Evolutionary conservation across 2,329 filamentous ascomycete species (phyloP), one percentile per base, ranked within the genome.

Genomic region (Dothideomycetes sp.): DNA sequence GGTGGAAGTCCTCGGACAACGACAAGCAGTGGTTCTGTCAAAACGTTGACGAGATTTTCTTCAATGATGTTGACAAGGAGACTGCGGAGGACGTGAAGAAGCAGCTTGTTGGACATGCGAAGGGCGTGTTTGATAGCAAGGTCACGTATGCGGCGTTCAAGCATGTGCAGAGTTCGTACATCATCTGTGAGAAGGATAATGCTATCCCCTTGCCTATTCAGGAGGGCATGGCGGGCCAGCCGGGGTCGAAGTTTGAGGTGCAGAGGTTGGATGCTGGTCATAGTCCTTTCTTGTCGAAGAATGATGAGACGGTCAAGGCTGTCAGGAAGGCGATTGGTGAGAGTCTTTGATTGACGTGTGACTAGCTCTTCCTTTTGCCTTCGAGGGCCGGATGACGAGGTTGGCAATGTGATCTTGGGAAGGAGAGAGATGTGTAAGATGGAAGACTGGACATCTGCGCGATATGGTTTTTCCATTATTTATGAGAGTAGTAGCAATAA

Each of bases 121-220:
- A 52, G 38, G 47, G 37, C 1, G 47, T 45, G 1, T 50, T 58
- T 31, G 16, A 39, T 11, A 24, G 22, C 27, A 45, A 44, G 38
- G 37, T 36, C 16, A 57, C 51, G 0, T 57, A 59, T 27, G 56
- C 56, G 12, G 60, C 58, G 1, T 67, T 57, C 52, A 60, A 53
- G 38, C 46, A 59, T 32, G 56, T 68, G 17, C 57, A 61, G 2
- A 55, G 49, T 19, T 63, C 61, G 10, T 66, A 64, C 45, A 45
- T 68, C 9, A 37, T 63, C n/a, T 66, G 62, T 43, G 53, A 57
- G 41, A 43, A 52, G 12, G 64, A 67, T 38, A 49, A 50, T 18
- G 62, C 62, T 3, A 58, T 65, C 34, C 58, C 55, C 15, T 15
- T 57, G 14, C 36, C 35, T 4, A 51, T 43, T 10, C 63, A 68